Percentiles rank a stretch among this genome's conserved stretches.
Conservation (phyloP, 257 asterid species). For the Anisodus acutangulus region DNA sequence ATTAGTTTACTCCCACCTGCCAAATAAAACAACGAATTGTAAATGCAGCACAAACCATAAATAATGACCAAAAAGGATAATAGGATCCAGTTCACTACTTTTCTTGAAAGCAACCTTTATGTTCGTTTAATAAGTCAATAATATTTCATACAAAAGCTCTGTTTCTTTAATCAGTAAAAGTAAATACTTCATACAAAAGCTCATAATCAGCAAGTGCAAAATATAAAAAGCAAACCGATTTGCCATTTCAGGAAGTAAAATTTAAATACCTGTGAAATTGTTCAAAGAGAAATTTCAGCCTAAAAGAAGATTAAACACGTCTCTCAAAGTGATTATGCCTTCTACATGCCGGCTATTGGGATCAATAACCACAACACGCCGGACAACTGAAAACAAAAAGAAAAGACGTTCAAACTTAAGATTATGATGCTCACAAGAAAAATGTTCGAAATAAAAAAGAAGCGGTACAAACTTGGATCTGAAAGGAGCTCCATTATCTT, state of each 20-base stretch:
- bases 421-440: neutral
- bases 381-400: constrained; percentile 47
- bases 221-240: constrained; percentile 7
- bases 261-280: neutral
- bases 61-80: neutral
- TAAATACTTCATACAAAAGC: no score
- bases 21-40: neutral
- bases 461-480: constrained; percentile 52
- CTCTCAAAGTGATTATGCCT: constrained; percentile 72
- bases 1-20: constrained; percentile 13
- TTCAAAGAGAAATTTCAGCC: constrained; percentile 33
- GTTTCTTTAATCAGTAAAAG: no score
- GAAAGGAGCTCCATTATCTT: constrained; percentile 71
- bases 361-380: constrained; percentile 53
- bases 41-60: neutral
- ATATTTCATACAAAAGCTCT: neutral
- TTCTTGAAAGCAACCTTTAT: neutral
- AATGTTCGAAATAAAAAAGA: neutral
- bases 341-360: constrained; percentile 51
- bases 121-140: constrained; percentile 15
- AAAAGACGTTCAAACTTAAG: neutral
- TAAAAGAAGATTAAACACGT: constrained; percentile 49
- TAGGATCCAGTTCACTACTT: neutral
- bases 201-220: neutral
- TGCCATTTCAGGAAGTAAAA: neutral